Base-by-base conservation (phyloP, 257 asterid species). In the Penstemon newberryi region DNA sequence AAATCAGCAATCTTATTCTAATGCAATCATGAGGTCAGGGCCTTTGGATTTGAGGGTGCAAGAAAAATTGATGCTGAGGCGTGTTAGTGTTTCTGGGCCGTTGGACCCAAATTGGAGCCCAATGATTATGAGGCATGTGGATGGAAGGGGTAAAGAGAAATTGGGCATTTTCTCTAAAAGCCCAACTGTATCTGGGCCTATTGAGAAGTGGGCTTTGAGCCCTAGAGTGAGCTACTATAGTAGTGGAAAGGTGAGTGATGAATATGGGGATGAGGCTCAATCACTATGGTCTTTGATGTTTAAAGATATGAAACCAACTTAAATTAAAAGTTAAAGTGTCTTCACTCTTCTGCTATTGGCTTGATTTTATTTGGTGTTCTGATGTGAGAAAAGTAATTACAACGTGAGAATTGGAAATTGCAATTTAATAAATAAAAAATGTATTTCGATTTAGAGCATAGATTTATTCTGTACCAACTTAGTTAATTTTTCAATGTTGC, bases 201-300 rank as follows among this genome's bases (percentile, higher is more conserved):
- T 83, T n/a, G 95, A 85, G 51, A 75, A 83, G 72, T 56, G 74
- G 73, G 85, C 82, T 7, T 64, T 72, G 60, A 91, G 93, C 79
- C 96, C 97, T 50, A 78, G 78, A 41, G 73, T 75, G 72, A 75
- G 62, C 19, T 71, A 70, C 73, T 79, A 65, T 66, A 66, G 49
- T 7, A 77, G 78, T 53, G 89, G 67, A 11, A 86, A 71, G 56
- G 4, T 65, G 1, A 78, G 77, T n/a, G 69, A 63, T n/a, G 69
- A 63, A 50, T 85, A 70, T 69, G 83, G 69, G 33, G 19, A 52
- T 39, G 91, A 80, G 42, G 74, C 63, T 49, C 82, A 85, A 8
- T 91, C 96, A 5, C 82, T 81, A 1, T 91, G 97, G 96, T 89
- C 96, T 54, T 59, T 89, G 55, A 87, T 91, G 97, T 91, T 91